Base-by-base conservation (phyloP, 2,329 filamentous ascomycete species). In the Verticillium longisporum region DNA sequence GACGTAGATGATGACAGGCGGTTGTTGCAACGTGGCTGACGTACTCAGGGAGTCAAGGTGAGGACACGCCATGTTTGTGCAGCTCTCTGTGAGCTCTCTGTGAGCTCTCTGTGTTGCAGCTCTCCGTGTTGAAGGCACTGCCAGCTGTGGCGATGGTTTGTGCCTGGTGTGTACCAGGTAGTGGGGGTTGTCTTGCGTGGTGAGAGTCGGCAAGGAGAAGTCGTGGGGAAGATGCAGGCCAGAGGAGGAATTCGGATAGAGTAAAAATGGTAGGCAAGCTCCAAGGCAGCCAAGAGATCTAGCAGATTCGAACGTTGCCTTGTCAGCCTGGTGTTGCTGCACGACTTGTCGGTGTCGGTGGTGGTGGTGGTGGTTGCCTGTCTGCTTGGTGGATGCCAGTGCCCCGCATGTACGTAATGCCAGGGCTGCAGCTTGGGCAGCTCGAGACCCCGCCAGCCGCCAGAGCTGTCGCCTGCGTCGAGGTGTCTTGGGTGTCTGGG, bases 31-130 rank as follows among this genome's bases (percentile, higher is more conserved):
- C 11, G 41, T 21, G 21, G 26, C 4, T 26, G 18, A 69, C 74
- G 66, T 71, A 79, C 77, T 71, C 60, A 75, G 66, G n/a, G 77
- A 75, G 60, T 78, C 77, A 11, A 81, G 70, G 67, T 81, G 79
- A 53, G 74, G 74, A 67, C 79, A 81, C 54, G 78, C 73, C 79
- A 81, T 81, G 59, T 57, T 26, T 69, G 63, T 59, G 38, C 58
- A n/a, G 56, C 41, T 26, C 9, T n/a, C n/a, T 10, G 41, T 32
- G 55, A 21, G 18, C 18, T 21, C 18, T 21, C 18, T 21, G 18
- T 21, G 18, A 21, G 18, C 18, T 21, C 18, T 21, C 18, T 21
- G 18, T 21, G 18, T 21, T 59, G 38, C 58, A n/a, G 56, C 41
- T 26, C 9, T n/a, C n/a, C 6, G 41, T 32, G 55, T 21, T 59